Conservation (phyloP, 352 stramenopile species). For the Elongisporangium prolatum region DNA sequence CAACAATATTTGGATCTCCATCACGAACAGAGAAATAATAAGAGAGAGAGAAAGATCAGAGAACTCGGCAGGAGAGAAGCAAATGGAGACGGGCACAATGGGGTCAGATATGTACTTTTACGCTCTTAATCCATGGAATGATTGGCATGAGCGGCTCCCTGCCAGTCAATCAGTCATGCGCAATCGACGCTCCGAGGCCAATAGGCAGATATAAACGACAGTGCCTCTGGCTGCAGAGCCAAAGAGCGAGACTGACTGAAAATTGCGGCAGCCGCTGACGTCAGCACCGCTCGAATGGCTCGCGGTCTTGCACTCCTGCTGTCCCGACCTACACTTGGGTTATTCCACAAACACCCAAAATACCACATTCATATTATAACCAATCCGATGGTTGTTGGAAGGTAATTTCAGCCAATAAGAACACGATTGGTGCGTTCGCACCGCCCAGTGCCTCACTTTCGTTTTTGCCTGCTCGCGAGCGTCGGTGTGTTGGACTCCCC, state of each 20-base stretch:
- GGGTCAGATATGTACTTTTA: not conserved
- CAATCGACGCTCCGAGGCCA: not conserved
- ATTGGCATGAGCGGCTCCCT: not conserved
- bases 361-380: not conserved
- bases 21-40: not conserved
- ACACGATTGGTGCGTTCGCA: not conserved
- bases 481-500: not conserved
- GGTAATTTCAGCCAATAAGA: slow-evolving; percentile 18
- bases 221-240: not conserved
- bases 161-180: not conserved
- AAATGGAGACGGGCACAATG: not conserved
- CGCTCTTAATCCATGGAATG: not conserved
- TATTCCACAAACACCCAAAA: not conserved
- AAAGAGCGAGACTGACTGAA: not conserved
- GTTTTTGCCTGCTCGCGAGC: slow-evolving; percentile 27
- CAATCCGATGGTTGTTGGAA: not conserved
- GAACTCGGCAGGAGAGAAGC: not conserved
- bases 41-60: not conserved
- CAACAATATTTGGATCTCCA: not conserved
- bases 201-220: not conserved
- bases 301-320: not conserved
- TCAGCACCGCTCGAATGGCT: not conserved
- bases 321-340: not conserved
- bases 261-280: not conserved
- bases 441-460: slow-evolving; percentile 25